Evolutionary conservation across 371 early-diverging fungal genomes (phyloP).

Genomic region (Circinella minor): DNA sequence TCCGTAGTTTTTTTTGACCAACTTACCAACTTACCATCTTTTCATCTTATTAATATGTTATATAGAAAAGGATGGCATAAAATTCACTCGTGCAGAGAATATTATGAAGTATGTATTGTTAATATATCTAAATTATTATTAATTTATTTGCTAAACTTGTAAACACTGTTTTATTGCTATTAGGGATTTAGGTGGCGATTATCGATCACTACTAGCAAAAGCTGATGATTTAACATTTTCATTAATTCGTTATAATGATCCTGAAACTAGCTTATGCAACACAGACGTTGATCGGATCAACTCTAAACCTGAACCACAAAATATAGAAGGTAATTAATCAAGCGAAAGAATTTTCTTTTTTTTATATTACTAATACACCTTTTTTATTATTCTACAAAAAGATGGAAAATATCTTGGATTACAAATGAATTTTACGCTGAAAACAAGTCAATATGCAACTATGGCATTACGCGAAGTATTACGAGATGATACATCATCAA

Average conservation of each 20-base stretch:
- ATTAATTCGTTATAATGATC: slow-evolving; percentile 69
- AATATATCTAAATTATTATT: not conserved
- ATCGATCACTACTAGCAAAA: slow-evolving; percentile 69
- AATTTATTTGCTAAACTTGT: no score
- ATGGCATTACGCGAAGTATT: slow-evolving; percentile 95
- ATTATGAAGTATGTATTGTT: slow-evolving; percentile 6
- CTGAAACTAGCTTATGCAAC: slow-evolving; percentile 58
- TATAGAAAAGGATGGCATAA: slow-evolving; percentile 23
- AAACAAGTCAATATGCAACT: slow-evolving; percentile 93
- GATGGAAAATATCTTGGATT: slow-evolving; percentile 75
- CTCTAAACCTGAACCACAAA: slow-evolving; percentile 51
- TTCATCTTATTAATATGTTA: not conserved
- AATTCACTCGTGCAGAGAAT: slow-evolving; percentile 9
- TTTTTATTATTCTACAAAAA: not conserved
- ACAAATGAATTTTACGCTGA: slow-evolving; percentile 78
- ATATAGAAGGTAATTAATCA: slow-evolving; percentile 11
- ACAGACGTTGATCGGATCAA: slow-evolving; percentile 75
- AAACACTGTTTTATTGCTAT: not conserved
- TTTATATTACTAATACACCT: not conserved
- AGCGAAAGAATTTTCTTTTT: not conserved
- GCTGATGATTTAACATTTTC: slow-evolving; percentile 48
- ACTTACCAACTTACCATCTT: not conserved
- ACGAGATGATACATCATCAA: slow-evolving; percentile 75
- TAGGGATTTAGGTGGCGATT: slow-evolving; percentile 80
- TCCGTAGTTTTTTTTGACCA: no score